A percentile compares a stretch with the other conserved stretches of the same genome.
Conservation (phyloP, 1,284 basidiomycete species). For the Leccinum pseudoinsigne region DNA sequence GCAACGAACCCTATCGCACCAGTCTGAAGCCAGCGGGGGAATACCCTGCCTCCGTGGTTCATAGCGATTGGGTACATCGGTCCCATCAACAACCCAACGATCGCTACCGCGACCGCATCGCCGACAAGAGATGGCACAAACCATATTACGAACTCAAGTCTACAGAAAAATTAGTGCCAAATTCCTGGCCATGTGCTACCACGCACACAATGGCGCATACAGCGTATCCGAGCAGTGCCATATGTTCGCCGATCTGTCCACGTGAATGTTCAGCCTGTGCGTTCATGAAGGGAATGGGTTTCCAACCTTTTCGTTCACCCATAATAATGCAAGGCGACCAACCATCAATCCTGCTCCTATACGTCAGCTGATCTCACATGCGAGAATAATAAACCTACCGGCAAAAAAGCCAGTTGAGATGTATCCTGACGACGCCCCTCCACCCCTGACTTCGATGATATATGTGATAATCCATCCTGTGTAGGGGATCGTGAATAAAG, state of each 20-base stretch:
- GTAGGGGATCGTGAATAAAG: neutral
- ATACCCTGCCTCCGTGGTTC: slow-evolving; percentile 45
- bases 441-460: slow-evolving; percentile 44
- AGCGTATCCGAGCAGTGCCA: slow-evolving; percentile 23
- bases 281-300: too few species aligned
- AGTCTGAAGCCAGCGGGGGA: slow-evolving; percentile 53
- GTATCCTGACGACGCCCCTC: slow-evolving; percentile 47
- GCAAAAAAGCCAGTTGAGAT: slow-evolving; percentile 50
- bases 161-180: slow-evolving; percentile 6
- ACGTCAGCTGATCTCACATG: neutral
- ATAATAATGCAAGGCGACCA: slow-evolving; percentile 28
- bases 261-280: neutral
- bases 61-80: slow-evolving; percentile 58
- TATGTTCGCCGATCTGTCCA: slow-evolving; percentile 26
- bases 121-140: slow-evolving; percentile 53
- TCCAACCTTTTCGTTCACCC: slow-evolving; percentile 30
- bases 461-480: slow-evolving; percentile 51
- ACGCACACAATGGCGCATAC: slow-evolving; percentile 34
- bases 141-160: slow-evolving; percentile 60
- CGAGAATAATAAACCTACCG: slow-evolving; percentile 27
- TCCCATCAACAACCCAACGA: slow-evolving; percentile 54
- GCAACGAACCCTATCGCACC: slow-evolving; percentile 54
- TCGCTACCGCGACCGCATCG: slow-evolving; percentile 51
- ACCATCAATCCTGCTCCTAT: slow-evolving; percentile 26
- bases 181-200: neutral